Evolutionary conservation across 2,329 filamentous ascomycete genomes (phyloP).

Genomic region (Parasarocladium wereldwijsianum): DNA sequence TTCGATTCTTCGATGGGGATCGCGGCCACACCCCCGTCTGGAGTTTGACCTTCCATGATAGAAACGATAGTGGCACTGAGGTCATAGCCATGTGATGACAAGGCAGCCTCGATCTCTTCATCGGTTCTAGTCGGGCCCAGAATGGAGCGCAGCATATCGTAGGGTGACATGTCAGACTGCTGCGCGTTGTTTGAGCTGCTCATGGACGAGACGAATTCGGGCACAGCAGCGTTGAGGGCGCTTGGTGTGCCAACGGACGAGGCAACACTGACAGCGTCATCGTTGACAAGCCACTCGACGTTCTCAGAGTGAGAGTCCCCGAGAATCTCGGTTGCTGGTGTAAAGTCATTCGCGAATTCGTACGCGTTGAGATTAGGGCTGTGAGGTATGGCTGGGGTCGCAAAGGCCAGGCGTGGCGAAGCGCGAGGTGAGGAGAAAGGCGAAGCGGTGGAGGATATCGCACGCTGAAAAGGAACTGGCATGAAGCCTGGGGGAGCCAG

Average conservation of each 20-base stretch:
- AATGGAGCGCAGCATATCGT: constrained; percentile 94
- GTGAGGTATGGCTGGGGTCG: constrained; percentile 81
- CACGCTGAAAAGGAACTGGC: constrained; percentile 57
- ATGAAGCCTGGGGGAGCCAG: constrained; percentile 73
- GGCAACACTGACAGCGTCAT: constrained; percentile 65
- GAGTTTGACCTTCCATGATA: constrained; percentile 61
- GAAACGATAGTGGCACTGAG: constrained; percentile 81
- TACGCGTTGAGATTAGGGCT: constrained; percentile 91
- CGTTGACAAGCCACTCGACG: constrained; percentile 93
- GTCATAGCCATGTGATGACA: constrained; percentile 83
- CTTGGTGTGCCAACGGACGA: constrained; percentile 58
- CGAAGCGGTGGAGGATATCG: constrained; percentile 66
- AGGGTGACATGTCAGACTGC: constrained; percentile 87
- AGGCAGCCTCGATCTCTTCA: constrained; percentile 84
- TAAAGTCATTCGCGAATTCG: constrained; percentile 74
- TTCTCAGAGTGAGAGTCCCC: constrained; percentile 88
- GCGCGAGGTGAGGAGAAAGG: constrained; percentile 90
- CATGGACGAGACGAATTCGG: constrained; percentile 53
- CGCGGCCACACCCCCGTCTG: constrained; percentile 17
- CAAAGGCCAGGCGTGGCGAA: constrained; percentile 79
- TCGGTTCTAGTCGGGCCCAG: constrained; percentile 78
- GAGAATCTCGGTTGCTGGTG: constrained; percentile 70
- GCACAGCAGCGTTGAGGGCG: constrained; percentile 62
- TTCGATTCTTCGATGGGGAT: constrained; percentile 38
- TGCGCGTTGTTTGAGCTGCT: too few relatives aligned